Conservation (phyloP, 495 filamentous ascomycete genomes). For the Hypoxylon fragiforme region DNA sequence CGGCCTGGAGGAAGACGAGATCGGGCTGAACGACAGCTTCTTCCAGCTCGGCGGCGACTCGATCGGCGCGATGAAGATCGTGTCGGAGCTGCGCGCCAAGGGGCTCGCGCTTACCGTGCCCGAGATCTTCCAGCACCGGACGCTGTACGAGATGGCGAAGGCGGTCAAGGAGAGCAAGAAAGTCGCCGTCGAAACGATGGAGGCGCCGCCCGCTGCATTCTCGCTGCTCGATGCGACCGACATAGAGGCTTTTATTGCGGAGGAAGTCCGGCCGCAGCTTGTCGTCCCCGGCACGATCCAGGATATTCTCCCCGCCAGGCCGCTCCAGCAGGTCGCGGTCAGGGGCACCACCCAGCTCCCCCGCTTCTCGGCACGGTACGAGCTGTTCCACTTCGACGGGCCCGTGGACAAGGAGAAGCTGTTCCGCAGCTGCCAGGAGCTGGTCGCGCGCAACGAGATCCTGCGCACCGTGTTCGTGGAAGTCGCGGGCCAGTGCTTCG, state of each 20-base stretch:
- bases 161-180: conserved; percentile 25
- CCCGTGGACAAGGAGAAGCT: conserved; percentile 35
- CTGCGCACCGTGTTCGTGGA: conserved; percentile 71
- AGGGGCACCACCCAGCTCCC: conserved; percentile 59
- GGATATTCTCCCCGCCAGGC: conserved; percentile 64
- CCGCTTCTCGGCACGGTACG: conserved; percentile 50
- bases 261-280: conserved; percentile 42
- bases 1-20: conserved; percentile 40
- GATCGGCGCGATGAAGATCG: conserved; percentile 70
- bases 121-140: conserved; percentile 53
- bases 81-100: conserved; percentile 56
- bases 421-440: conserved; percentile 40
- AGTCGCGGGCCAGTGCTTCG: conserved; percentile 57
- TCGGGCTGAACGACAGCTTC: conserved; percentile 62
- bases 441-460: conserved; percentile 64
- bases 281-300: conserved; percentile 41
- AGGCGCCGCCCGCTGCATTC: conserved; percentile 36
- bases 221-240: conserved; percentile 36
- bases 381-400: conserved; percentile 42
- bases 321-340: conserved; percentile 67
- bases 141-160: conserved; percentile 52
- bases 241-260: conserved; percentile 34
- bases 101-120: conserved; percentile 60
- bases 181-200: conserved; percentile 1
- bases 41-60: conserved; percentile 70